These are phyloP conservation scores for Clavispora fructus DNA, from an alignment of 805 yeast genomes.

Conservation along the genomic window DNA sequence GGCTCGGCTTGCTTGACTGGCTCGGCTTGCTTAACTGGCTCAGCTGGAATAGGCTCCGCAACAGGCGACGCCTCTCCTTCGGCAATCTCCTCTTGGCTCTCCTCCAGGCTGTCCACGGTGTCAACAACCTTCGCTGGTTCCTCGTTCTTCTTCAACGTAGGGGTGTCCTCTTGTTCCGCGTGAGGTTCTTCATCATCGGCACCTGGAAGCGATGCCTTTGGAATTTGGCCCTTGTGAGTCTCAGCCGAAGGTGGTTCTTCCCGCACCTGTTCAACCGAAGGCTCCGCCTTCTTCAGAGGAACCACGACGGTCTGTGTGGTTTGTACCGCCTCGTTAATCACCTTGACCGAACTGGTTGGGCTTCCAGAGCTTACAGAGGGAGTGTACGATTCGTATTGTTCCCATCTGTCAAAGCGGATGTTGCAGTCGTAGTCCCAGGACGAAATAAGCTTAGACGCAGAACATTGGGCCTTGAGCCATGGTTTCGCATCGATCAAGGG, in stretches of 20 bases:
- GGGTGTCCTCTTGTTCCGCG: constrained; percentile 12
- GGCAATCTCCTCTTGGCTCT: background rate
- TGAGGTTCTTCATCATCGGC: constrained; percentile 10
- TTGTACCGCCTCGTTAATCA: background rate
- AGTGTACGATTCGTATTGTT: constrained; percentile 18
- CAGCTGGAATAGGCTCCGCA: background rate
- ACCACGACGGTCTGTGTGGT: constrained; percentile 5
- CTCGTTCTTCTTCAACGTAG: constrained; percentile 4
- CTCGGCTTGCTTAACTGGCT: no score
- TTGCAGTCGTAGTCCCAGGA: constrained; percentile 91
- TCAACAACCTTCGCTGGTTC: constrained; percentile 1
- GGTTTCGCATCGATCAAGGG: constrained; percentile 73
- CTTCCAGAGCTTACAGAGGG: background rate
- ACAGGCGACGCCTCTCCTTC: background rate
- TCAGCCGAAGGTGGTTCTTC: constrained; percentile 15
- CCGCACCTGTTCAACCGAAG: constrained; percentile 3
- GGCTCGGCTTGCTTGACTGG: background rate
- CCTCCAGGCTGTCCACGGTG: background rate
- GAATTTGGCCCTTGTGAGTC: constrained; percentile 11
- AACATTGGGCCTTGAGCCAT: constrained; percentile 74
- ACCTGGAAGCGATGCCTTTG: background rate
- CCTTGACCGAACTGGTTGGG: background rate
- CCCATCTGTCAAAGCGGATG: constrained; percentile 37
- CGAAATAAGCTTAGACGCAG: constrained; percentile 48
- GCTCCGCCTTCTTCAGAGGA: constrained; percentile 8